Evolutionary conservation across 371 early-diverging fungal genomes (phyloP), one percentile per base, ranked within the genome.

Genomic region (Mortierella sp.): DNA sequence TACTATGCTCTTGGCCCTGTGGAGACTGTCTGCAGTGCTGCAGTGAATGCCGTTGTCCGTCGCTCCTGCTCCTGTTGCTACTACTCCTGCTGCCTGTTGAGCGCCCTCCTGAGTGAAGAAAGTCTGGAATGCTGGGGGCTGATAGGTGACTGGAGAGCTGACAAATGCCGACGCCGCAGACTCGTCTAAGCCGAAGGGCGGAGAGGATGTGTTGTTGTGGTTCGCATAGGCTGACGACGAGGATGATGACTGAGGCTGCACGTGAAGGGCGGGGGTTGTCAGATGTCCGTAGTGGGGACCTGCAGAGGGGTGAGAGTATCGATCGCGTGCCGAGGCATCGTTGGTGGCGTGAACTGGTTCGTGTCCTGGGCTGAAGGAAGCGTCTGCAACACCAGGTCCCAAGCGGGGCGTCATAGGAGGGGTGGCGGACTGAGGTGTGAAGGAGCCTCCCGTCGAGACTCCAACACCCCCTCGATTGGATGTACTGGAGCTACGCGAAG

Each of bases 401-500:
- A 79, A 16, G 26, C 58, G 81, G 26, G 84, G 84, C 0, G 84
- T 84, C 77, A 84, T 54, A 31, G 84, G 84, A 3, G 84, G 84
- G 21, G 84, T 84, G 57, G 74, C 81, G 2, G 84, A 81, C 26
- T 78, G 47, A 4, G 84, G 84, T 2, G 84, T 81, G 65, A 76
- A 79, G 13, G 79, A 80, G 68, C 68, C 42, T 65, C 78, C 81
- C 26, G 72, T 75, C n/a, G 80, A 75, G 21, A 74, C 31, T n/a
- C 63, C 78, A 45, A 58, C 75, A 31, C 48, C 75, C 19, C 75
- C 76, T 63, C 79, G 80, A 73, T 81, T 81, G 10, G 86, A 85
- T n/a, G 82, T 82, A 48, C 86, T 85, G 34, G 86, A 85, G 75
- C 82, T 85, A 50, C 86, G 86, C 7, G 86, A 85, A n/a, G 82